These are phyloP conservation scores for Aspergillus egyptiacus DNA, from an alignment of 495 filamentous ascomycete genomes.

Conservation along the genomic window DNA sequence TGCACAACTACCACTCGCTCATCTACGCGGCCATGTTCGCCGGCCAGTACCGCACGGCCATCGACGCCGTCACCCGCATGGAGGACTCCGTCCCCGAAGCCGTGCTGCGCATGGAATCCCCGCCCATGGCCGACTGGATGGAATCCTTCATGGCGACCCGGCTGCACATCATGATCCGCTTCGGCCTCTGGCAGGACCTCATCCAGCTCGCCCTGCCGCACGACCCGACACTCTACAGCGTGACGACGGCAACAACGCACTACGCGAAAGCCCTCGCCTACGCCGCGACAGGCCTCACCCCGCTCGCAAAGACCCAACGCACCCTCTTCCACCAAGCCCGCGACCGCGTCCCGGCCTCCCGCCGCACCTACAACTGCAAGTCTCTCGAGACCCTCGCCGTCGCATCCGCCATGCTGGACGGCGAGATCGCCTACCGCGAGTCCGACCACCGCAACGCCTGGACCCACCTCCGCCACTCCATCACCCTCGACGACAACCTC, in stretches of 20 bases:
- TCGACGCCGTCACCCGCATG: constrained; percentile 49
- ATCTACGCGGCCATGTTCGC: constrained; percentile 70
- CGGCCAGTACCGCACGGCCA: constrained; percentile 48
- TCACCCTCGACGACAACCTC: constrained; percentile 31
- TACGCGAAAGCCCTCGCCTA: constrained; percentile 62
- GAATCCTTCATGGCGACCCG: constrained; percentile 58
- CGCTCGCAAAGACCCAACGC: constrained; percentile 42
- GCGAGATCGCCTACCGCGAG: constrained; percentile 60
- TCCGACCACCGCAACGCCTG: constrained; percentile 37
- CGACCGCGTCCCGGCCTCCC: constrained; percentile 42
- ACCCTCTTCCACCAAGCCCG: constrained; percentile 41
- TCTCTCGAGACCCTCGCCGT: constrained; percentile 54
- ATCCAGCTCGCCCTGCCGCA: constrained; percentile 41
- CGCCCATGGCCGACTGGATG: constrained; percentile 61
- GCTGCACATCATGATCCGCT: constrained; percentile 61
- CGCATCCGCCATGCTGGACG: constrained; percentile 58
- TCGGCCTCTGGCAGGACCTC: constrained; percentile 59
- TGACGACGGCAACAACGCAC: constrained; percentile 56
- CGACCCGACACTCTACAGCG: constrained; percentile 51
- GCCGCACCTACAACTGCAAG: constrained; percentile 61
- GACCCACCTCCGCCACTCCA: not conserved
- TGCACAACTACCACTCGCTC: constrained; percentile 60
- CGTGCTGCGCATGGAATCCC: constrained; percentile 44
- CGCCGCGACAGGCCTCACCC: constrained; percentile 45
- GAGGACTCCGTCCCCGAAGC: constrained; percentile 52